Evolutionary conservation across 169 alveolate genomes (phyloP), one percentile per base, ranked within the genome.

Genomic region (Cryptosporidium canis): DNA sequence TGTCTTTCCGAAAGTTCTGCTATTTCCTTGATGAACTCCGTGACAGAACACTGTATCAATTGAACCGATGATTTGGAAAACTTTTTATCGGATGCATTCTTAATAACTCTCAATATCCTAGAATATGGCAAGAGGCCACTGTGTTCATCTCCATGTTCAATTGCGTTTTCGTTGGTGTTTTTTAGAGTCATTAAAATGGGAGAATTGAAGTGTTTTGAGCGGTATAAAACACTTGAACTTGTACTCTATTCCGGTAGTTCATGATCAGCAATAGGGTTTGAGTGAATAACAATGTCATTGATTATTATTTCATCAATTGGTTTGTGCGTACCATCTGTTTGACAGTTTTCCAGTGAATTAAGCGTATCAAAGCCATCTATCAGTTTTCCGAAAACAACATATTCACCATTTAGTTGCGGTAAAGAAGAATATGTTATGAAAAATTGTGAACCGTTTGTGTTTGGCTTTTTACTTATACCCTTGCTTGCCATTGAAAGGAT

Each of bases 391-490:
- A 96, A 96, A 43, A 96, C 95, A 12, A 97, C 94, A 93, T 94
- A 96, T 31, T 83, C 93, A 33, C 98, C 98, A 71, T 96, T 95
- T 33, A 96, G 94, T 66, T 96, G 98, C 37, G 98, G 97, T 72
- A 94, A 97, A 61, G 96, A 93, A 5, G 97, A 94, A 90, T 96
- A 95, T 39, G 98, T 95, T 66, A 96, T 93, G 91, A 96, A 96
- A 90, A 96, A 96, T 92, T 96, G 98, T 14, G 97, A 95, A 39
- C 98, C 97, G 83, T 96, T 96, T 83, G 98, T 95, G 85, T 95
- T 93, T 8, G 96, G 96, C 51, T 93, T 91, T 27, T 68, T 71
- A 33, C 83, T 67, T 2, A 29, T 6, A n/a, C 98, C 97, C 55
- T 90, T 94, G 90, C 95, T 95, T 55, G 98, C 98, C 98, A 96